Conservation (phyloP, 148 eudicot species). For the Agrostemma githago region DNA sequence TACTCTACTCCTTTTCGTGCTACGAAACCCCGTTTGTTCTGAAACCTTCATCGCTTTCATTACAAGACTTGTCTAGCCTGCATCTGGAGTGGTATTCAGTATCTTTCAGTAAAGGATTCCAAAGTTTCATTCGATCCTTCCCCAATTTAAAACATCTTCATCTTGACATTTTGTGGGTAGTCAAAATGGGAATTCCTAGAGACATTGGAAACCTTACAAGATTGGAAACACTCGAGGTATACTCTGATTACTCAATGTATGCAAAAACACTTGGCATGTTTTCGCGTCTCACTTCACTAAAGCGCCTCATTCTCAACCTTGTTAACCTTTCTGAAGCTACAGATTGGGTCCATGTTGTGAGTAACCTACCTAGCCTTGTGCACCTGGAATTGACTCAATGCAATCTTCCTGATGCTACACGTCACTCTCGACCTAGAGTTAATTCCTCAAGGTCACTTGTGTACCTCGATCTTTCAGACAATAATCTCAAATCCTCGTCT, state of each 20-base stretch:
- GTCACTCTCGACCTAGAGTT: not conserved
- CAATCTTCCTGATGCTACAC: not conserved
- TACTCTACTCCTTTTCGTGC: too few species aligned
- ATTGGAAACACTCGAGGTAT: conserved; percentile 14
- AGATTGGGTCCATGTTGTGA: conserved; percentile 17
- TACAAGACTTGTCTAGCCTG: conserved; percentile 13
- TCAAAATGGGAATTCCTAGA: not conserved
- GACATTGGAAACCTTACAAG: conserved; percentile 21
- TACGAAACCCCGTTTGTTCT: not conserved
- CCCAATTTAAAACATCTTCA: conserved; percentile 10
- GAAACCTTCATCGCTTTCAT: conserved; percentile 8
- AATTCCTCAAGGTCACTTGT: conserved; percentile 24
- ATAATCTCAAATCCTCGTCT: conserved; percentile 10
- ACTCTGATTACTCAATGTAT: not conserved
- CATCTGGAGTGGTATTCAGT: not conserved
- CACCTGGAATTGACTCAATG: conserved; percentile 20
- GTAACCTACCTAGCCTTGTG: too few species aligned
- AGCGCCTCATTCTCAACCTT: not conserved
- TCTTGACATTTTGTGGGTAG: not conserved
- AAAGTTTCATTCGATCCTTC: not conserved
- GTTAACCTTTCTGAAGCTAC: conserved; percentile 10
- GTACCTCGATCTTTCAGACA: conserved; percentile 18
- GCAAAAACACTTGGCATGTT: not conserved
- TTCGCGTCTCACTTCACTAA: too few species aligned
- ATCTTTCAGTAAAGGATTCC: not conserved